These are phyloP conservation scores for Metarhizium sp. DNA, from an alignment of 2,329 filamentous ascomycete genomes.

Conservation along the genomic window DNA sequence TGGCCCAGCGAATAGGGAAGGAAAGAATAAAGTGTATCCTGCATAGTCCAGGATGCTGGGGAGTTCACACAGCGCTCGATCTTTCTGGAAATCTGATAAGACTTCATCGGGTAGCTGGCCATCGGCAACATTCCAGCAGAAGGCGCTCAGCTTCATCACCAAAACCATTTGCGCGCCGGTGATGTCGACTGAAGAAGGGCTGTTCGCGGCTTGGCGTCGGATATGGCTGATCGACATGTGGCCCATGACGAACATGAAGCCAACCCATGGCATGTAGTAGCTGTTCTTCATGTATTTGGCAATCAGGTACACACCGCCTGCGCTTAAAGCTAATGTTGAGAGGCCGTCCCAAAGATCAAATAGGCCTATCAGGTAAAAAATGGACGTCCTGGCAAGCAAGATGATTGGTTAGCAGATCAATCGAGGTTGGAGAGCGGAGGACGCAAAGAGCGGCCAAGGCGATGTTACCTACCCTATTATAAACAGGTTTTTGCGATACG, in stretches of 20 bases:
- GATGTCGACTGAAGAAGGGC: slow-evolving; percentile 67
- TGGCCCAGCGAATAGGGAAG: slow-evolving; percentile 78
- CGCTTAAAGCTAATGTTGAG: slow-evolving; percentile 68
- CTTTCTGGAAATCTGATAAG: slow-evolving; percentile 80
- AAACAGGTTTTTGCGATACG: slow-evolving; percentile 80
- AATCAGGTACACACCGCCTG: slow-evolving; percentile 72
- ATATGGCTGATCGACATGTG: slow-evolving; percentile 93
- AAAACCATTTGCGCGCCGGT: slow-evolving; percentile 97
- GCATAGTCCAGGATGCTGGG: slow-evolving; percentile 72
- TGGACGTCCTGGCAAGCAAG: slow-evolving; percentile 46
- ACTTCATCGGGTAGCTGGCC: slow-evolving; percentile 69
- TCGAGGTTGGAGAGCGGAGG: background rate
- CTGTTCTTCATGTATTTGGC: slow-evolving; percentile 69
- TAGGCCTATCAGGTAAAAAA: slow-evolving; percentile 89
- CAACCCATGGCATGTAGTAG: slow-evolving; percentile 95
- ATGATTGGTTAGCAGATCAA: background rate
- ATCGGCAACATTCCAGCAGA: slow-evolving; percentile 97
- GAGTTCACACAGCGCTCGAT: slow-evolving; percentile 65
- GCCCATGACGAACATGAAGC: slow-evolving; percentile 87
- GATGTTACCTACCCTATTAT: slow-evolving; percentile 62
- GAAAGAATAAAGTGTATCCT: slow-evolving; percentile 93
- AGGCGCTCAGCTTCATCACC: slow-evolving; percentile 93
- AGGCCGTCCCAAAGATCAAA: slow-evolving; percentile 88
- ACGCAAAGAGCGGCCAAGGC: background rate
- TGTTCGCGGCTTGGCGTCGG: slow-evolving; percentile 61